phyloP scores from a whole-genome alignment of 192 early-diverging fungal genomes.

The Phycomyces blakesleeanus region DNA sequence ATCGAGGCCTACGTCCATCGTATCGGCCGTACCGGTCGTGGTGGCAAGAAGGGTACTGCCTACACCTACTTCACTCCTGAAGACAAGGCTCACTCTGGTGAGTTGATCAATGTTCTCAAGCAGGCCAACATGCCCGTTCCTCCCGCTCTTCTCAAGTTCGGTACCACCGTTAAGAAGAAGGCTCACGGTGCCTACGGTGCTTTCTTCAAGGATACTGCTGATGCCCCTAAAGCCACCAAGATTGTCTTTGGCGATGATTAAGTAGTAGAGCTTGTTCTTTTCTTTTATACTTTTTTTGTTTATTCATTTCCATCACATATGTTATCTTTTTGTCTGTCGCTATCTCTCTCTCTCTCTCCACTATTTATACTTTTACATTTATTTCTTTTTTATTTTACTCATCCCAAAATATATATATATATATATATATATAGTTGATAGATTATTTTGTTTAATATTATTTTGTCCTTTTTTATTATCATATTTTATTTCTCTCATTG shows the following conservation, averaged over 20 bases:
- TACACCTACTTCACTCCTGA: constrained; percentile 91
- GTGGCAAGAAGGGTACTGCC: constrained; percentile 83
- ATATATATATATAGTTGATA: no score
- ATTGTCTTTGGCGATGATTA: constrained; percentile 74
- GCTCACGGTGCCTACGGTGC: constrained; percentile 92
- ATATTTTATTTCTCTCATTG: no score
- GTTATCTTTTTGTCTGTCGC: no score
- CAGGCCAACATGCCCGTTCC: constrained; percentile 85
- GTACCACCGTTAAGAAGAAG: constrained; percentile 96
- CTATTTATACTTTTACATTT: no score
- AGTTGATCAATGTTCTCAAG: constrained; percentile 88
- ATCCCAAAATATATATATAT: no score
- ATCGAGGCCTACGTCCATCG: constrained; percentile 91
- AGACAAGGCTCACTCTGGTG: constrained; percentile 86
- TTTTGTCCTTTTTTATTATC: no score
- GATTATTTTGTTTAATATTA: no score
- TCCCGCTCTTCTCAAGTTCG: constrained; percentile 86
- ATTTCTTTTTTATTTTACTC: no score
- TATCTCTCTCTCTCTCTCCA: no score
- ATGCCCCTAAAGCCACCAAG: constrained; percentile 80
- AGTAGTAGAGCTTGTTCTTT: no score
- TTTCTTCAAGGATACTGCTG: constrained; percentile 89
- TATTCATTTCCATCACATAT: neutral
- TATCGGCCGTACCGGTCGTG: constrained; percentile 95
- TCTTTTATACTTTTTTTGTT: constrained; percentile 6